Evolutionary conservation across 1,284 basidiomycete genomes (phyloP).

Genomic region (Moesziomyces antarcticus): DNA sequence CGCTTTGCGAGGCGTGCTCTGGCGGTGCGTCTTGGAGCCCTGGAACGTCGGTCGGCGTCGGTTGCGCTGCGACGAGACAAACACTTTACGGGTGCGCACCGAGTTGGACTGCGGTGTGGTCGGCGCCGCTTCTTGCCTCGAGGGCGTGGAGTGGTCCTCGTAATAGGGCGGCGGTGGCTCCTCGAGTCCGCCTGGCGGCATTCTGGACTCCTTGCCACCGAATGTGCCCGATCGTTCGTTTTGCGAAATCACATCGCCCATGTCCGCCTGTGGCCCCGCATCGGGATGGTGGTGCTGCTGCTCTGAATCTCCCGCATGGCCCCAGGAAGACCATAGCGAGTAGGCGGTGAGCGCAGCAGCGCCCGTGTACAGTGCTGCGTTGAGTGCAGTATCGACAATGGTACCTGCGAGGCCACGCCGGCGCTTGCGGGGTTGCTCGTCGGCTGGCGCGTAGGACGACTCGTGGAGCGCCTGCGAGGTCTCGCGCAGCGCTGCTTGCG

Average conservation of each 20-base stretch:
- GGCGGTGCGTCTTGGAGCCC: conserved; percentile 23
- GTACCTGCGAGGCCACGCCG: conserved; percentile 49
- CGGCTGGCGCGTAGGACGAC: not conserved
- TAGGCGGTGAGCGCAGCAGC: conserved; percentile 56
- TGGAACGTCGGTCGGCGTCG: conserved; percentile 39
- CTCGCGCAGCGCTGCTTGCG: conserved; percentile 23
- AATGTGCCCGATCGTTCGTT: conserved; percentile 3
- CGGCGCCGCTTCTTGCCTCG: conserved; percentile 6
- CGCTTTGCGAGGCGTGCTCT: conserved; percentile 27
- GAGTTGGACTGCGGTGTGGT: conserved; percentile 20
- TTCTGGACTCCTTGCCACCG: conserved; percentile 1
- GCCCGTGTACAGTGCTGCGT: conserved; percentile 53
- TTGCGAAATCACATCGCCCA: conserved; percentile 28
- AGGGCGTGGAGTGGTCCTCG: conserved; percentile 11
- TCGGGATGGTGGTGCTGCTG: conserved; percentile 27
- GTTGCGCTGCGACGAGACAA: conserved; percentile 44
- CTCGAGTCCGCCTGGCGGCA: conserved; percentile 30
- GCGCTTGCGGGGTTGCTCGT: conserved; percentile 40
- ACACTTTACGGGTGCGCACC: conserved; percentile 27
- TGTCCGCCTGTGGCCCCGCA: conserved; percentile 25
- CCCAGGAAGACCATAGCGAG: conserved; percentile 53
- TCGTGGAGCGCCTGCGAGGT: conserved; percentile 16
- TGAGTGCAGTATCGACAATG: conserved; percentile 52
- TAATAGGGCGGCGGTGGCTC: conserved; percentile 51
- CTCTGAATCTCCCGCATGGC: conserved; percentile 25